phyloP scores from a whole-genome alignment of 169 alveolate species.

The Plasmodium inui region DNA sequence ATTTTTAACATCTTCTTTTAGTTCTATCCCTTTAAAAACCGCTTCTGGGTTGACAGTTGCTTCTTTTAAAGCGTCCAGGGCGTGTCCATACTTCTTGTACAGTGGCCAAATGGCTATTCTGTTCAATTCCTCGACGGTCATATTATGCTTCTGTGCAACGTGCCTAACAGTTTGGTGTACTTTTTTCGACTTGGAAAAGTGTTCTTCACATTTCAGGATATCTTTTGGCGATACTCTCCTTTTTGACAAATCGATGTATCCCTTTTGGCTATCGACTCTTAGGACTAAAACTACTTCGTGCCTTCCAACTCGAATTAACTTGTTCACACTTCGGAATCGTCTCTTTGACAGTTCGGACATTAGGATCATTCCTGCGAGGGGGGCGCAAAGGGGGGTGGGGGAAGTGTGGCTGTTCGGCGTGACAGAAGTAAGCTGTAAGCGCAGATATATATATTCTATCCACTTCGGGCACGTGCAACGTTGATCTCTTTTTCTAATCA shows the following conservation, averaged over 20 bases:
- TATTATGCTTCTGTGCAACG: slow-evolving; percentile 91
- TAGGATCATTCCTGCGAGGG: slow-evolving; percentile 89
- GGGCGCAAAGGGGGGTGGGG: background rate
- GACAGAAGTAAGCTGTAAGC: background rate
- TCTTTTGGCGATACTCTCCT: slow-evolving; percentile 96
- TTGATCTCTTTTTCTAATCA: background rate
- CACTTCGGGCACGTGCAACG: background rate
- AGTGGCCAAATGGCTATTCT: slow-evolving; percentile 96
- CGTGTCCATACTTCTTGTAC: slow-evolving; percentile 94
- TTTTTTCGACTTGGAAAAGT: slow-evolving; percentile 93
- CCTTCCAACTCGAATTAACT: slow-evolving; percentile 89
- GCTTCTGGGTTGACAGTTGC: slow-evolving; percentile 93
- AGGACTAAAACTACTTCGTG: slow-evolving; percentile 96
- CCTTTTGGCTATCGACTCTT: slow-evolving; percentile 96
- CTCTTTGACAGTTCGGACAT: slow-evolving; percentile 96
- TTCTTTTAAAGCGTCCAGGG: slow-evolving; percentile 96
- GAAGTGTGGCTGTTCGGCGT: background rate
- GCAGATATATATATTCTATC: background rate
- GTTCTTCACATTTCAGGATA: slow-evolving; percentile 91
- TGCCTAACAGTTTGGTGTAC: slow-evolving; percentile 96
- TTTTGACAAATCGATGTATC: slow-evolving; percentile 97
- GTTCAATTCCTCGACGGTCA: slow-evolving; percentile 93
- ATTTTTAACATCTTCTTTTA: slow-evolving; percentile 88
- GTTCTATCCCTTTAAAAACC: slow-evolving; percentile 91
- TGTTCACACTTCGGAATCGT: slow-evolving; percentile 92